Evolutionary conservation across 1,284 basidiomycete species (phyloP).

Genomic region (Takashimella tepidaria): DNA sequence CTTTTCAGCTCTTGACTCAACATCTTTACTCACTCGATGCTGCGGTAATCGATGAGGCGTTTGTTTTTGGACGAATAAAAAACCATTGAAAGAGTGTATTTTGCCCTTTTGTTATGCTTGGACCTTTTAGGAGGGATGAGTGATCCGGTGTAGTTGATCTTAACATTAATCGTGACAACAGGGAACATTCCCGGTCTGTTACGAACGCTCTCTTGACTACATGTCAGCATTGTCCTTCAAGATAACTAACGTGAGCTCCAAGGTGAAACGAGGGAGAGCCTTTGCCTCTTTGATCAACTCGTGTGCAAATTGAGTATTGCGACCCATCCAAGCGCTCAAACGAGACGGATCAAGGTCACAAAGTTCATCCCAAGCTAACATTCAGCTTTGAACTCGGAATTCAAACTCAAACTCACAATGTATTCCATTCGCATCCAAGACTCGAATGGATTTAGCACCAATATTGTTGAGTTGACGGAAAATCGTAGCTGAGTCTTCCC

Average conservation of each 20-base stretch:
- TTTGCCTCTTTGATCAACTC: slow-evolving; percentile 15
- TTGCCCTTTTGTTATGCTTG: neutral
- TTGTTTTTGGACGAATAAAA: slow-evolving; percentile 15
- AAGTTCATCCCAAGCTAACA: slow-evolving; percentile 24
- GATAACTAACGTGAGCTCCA: slow-evolving; percentile 14
- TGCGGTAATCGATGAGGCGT: slow-evolving; percentile 13
- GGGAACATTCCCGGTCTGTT: slow-evolving; percentile 4
- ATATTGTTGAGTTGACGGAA: slow-evolving; percentile 42
- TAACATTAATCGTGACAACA: slow-evolving; percentile 2
- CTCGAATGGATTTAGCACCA: slow-evolving; percentile 39
- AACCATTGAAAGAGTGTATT: slow-evolving; percentile 17
- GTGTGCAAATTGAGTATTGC: slow-evolving; percentile 21
- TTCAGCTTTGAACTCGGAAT: neutral
- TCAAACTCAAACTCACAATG: slow-evolving; percentile 12
- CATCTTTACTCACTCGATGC: slow-evolving; percentile 4
- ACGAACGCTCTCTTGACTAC: neutral
- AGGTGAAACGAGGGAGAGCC: slow-evolving; percentile 19
- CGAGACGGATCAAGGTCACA: slow-evolving; percentile 12
- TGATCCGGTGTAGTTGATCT: slow-evolving; percentile 5
- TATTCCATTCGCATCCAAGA: slow-evolving; percentile 20
- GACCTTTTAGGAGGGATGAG: neutral
- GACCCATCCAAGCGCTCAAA: slow-evolving; percentile 26
- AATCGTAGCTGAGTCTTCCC: slow-evolving; percentile 37
- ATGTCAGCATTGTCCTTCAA: slow-evolving; percentile 1
- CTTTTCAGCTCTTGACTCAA: slow-evolving; percentile 1